These are phyloP conservation scores for Microcera coccophila DNA, from an alignment of 2,329 filamentous ascomycete genomes.

Conservation along the genomic window DNA sequence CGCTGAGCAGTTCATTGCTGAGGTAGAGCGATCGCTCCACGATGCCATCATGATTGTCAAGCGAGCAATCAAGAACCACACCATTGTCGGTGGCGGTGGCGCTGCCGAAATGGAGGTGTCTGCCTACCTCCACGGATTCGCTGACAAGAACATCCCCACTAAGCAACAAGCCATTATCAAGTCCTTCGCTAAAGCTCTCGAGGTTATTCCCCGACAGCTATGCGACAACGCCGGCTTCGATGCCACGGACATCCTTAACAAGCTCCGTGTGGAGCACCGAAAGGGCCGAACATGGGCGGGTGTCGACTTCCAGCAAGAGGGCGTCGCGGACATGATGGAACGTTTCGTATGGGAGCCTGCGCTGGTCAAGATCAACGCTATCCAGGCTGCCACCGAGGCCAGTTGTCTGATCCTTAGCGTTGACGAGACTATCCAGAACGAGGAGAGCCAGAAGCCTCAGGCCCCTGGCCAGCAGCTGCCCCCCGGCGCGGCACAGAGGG, in stretches of 20 bases:
- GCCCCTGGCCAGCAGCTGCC: slow-evolving; percentile 70
- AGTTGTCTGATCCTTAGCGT: slow-evolving; percentile 93
- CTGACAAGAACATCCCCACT: slow-evolving; percentile 85
- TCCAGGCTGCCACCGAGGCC: slow-evolving; percentile 93
- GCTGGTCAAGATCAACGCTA: slow-evolving; percentile 93
- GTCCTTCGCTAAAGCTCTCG: slow-evolving; percentile 93
- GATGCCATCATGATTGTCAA: slow-evolving; percentile 99
- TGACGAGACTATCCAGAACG: slow-evolving; percentile 97
- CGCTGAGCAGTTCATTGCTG: slow-evolving; percentile 97
- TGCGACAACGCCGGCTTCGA: slow-evolving; percentile 99
- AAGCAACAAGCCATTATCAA: slow-evolving; percentile 99
- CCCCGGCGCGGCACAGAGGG: slow-evolving; percentile 82
- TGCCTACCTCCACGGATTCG: slow-evolving; percentile 85
- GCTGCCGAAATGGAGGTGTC: slow-evolving; percentile 96
- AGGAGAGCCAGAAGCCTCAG: slow-evolving; percentile 83
- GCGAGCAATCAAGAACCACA: slow-evolving; percentile 90
- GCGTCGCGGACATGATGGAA: slow-evolving; percentile 89
- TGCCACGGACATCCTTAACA: slow-evolving; percentile 95
- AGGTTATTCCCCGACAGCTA: slow-evolving; percentile 92
- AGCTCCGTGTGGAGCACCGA: slow-evolving; percentile 90
- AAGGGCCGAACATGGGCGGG: slow-evolving; percentile 92
- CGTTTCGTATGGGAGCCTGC: slow-evolving; percentile 97
- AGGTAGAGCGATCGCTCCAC: slow-evolving; percentile 95
- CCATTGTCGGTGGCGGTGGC: slow-evolving; percentile 91
- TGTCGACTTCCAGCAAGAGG: slow-evolving; percentile 91